A percentile compares a stretch with the other conserved stretches of the same genome.
These are phyloP conservation scores for Cucurbita ficifolia DNA, from an alignment of 306 rosid genomes.

Conservation along the genomic window DNA sequence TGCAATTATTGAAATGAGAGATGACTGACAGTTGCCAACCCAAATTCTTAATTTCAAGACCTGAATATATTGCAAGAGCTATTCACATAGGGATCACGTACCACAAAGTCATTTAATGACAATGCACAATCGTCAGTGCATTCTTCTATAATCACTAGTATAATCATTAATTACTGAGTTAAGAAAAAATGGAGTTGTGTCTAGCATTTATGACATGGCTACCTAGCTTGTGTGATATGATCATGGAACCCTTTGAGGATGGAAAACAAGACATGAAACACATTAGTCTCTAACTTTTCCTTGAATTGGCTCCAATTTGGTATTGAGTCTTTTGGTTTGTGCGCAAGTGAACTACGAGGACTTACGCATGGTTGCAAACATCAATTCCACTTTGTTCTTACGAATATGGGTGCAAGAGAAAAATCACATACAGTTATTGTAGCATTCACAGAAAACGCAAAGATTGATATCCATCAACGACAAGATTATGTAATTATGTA, in stretches of 20 bases:
- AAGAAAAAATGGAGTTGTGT: not conserved
- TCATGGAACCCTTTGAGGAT: not conserved
- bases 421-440: not conserved
- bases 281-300: not conserved
- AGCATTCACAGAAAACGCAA: not conserved
- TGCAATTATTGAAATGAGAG: slow-evolving; percentile 14
- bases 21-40: slow-evolving; percentile 3
- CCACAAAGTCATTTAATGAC: not conserved
- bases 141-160: not conserved
- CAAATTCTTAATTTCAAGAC: not conserved
- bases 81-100: not conserved
- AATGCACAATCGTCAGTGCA: not conserved
- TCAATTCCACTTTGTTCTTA: not conserved
- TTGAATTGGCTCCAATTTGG: not conserved
- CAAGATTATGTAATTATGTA: not conserved
- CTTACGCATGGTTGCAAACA: not conserved
- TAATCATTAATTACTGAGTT: not conserved
- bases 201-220: not conserved
- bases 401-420: not conserved
- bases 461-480: not conserved
- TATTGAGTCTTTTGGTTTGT: not conserved
- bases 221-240: not conserved
- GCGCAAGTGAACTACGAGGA: not conserved
- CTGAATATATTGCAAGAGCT: not conserved
- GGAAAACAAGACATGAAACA: not conserved